phyloP scores from a whole-genome alignment of 208 protist genomes.

The Trypanosoma boissoni region DNA sequence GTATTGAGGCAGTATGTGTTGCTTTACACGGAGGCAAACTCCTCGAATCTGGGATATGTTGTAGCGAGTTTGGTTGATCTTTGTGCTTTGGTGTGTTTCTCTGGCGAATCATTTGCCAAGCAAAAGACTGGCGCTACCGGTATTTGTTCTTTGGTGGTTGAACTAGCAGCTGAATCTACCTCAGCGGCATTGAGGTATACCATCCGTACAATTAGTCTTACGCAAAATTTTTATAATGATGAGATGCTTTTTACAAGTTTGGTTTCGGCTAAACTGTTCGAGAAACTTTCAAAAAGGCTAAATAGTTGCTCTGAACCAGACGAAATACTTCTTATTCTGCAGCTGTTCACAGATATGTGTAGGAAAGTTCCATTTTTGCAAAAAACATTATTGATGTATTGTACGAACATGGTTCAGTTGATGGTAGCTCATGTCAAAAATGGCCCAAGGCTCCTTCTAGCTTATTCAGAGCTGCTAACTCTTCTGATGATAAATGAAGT shows the following conservation, averaged over 20 bases:
- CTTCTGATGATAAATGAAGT: conserved; percentile 4
- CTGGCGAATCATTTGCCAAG: neutral
- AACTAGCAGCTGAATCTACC: conserved; percentile 13
- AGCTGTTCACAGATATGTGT: conserved; percentile 18
- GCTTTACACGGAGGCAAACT: conserved; percentile 5
- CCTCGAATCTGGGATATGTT: conserved; percentile 1
- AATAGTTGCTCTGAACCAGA: neutral
- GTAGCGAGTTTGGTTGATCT: conserved; percentile 21
- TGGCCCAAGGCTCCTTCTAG: conserved; percentile 13
- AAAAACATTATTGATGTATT: conserved; percentile 7
- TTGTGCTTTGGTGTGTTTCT: conserved; percentile 18
- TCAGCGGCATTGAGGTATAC: conserved; percentile 4
- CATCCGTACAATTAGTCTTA: conserved; percentile 16
- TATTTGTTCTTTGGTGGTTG: conserved; percentile 20
- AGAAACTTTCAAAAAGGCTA: conserved; percentile 18
- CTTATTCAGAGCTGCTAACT: conserved; percentile 13
- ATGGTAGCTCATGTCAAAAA: conserved; percentile 15
- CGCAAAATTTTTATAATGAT: conserved; percentile 18
- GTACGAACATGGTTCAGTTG: conserved; percentile 9
- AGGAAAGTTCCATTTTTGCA: conserved; percentile 19
- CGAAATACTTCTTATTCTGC: conserved; percentile 16
- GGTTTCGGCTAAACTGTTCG: conserved; percentile 13
- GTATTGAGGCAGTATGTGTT: conserved; percentile 7
- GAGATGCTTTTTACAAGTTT: conserved; percentile 23
- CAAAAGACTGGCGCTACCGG: conserved; percentile 21